phyloP scores from a whole-genome alignment of 352 stramenopile genomes.

The Globisporangium sylvaticum region DNA sequence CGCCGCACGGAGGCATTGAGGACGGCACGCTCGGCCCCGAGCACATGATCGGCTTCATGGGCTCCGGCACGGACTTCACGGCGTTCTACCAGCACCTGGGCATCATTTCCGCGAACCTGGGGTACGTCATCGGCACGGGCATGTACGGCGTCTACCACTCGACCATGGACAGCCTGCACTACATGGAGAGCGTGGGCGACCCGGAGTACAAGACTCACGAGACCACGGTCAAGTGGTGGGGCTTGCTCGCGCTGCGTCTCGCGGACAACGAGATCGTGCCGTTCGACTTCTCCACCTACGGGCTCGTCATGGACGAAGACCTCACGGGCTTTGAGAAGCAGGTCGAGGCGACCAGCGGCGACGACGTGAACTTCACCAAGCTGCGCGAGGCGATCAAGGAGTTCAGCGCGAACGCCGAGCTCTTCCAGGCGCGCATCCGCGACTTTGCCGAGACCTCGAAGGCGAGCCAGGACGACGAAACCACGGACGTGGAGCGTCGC shows the following conservation, averaged over 20 bases:
- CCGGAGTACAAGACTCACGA: slow-evolving; percentile 54
- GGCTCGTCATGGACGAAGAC: slow-evolving; percentile 47
- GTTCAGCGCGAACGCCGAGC: slow-evolving; percentile 30
- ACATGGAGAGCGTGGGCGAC: slow-evolving; percentile 55
- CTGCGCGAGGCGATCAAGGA: slow-evolving; percentile 38
- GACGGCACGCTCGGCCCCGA: slow-evolving; percentile 30
- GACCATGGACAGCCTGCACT: slow-evolving; percentile 81
- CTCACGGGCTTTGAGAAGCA: slow-evolving; percentile 27
- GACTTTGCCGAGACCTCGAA: slow-evolving; percentile 12
- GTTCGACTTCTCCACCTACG: slow-evolving; percentile 69
- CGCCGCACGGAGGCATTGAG: neutral
- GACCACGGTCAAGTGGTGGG: slow-evolving; percentile 57
- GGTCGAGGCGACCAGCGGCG: slow-evolving; percentile 14
- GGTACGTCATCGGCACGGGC: slow-evolving; percentile 27
- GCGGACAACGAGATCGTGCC: slow-evolving; percentile 50
- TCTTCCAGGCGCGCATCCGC: slow-evolving; percentile 23
- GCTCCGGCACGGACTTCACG: slow-evolving; percentile 63
- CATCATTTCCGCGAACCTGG: slow-evolving; percentile 69
- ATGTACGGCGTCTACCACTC: slow-evolving; percentile 84
- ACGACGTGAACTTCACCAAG: slow-evolving; percentile 27
- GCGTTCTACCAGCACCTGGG: slow-evolving; percentile 80
- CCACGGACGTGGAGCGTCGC: neutral
- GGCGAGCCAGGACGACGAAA: neutral
- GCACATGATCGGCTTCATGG: slow-evolving; percentile 41
- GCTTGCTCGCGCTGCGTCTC: slow-evolving; percentile 52